These are phyloP conservation scores for Globisporangium spiculum DNA, from an alignment of 352 stramenopile genomes.

Conservation along the genomic window DNA sequence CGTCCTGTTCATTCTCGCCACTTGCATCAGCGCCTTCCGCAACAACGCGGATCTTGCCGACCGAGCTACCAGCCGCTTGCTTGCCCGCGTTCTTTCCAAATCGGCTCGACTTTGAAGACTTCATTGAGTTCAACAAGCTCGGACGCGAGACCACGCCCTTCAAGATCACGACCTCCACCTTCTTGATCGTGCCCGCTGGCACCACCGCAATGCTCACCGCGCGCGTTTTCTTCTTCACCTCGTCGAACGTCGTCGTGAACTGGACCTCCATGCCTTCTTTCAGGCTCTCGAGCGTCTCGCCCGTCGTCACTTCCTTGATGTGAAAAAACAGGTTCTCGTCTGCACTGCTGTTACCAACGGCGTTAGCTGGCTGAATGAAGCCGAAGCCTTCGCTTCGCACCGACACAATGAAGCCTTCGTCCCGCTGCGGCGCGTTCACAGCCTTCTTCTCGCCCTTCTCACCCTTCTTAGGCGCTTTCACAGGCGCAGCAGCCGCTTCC, in stretches of 20 bases:
- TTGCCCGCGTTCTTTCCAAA: constrained; percentile 38
- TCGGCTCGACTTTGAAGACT: constrained; percentile 21
- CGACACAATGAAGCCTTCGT: constrained; percentile 60
- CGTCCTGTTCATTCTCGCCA: constrained; percentile 12
- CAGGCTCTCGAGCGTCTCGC: constrained; percentile 48
- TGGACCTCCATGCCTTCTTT: constrained; percentile 73
- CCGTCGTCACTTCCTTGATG: constrained; percentile 63
- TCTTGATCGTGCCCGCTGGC: constrained; percentile 60
- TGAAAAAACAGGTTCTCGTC: constrained; percentile 81
- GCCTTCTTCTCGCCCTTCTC: constrained; percentile 16
- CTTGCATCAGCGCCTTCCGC: neutral
- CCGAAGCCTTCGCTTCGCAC: constrained; percentile 73
- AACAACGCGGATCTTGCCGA: constrained; percentile 51
- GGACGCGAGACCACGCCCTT: constrained; percentile 57
- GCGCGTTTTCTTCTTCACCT: constrained; percentile 77
- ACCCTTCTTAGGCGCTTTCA: constrained; percentile 20
- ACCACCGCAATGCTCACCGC: constrained; percentile 47
- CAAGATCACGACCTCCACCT: constrained; percentile 28
- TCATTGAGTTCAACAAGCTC: constrained; percentile 57
- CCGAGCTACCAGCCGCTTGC: constrained; percentile 35
- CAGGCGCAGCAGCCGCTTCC: constrained; percentile 18
- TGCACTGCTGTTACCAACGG: neutral
- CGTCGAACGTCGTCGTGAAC: constrained; percentile 51
- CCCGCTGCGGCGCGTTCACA: constrained; percentile 15
- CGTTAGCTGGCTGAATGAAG: constrained; percentile 64